A percentile compares a stretch with the other conserved stretches of the same genome.
These are phyloP conservation scores for Chamaecyparis obtusa DNA, from an alignment of 75 land plant genomes.

Conservation along the genomic window DNA sequence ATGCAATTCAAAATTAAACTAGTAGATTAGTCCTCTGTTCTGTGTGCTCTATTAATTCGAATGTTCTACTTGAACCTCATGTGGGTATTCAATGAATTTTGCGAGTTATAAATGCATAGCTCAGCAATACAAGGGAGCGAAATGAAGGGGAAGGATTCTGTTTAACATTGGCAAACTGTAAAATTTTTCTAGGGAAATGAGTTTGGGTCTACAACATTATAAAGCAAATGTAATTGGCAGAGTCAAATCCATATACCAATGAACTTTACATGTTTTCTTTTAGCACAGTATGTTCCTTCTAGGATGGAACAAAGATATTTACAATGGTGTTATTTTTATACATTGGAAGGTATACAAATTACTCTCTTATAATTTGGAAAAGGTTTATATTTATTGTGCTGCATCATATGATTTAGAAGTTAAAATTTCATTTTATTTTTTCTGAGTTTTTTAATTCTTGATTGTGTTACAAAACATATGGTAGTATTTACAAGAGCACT, in stretches of 20 bases:
- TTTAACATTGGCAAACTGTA: neutral
- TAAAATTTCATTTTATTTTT: neutral
- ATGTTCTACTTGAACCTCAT: neutral
- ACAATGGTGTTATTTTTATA: neutral
- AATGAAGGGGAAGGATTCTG: neutral
- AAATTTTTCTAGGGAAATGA: neutral
- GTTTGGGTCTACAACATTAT: neutral
- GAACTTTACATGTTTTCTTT: neutral
- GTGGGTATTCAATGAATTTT: neutral
- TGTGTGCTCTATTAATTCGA: neutral
- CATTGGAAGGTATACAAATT: neutral
- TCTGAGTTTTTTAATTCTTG: neutral
- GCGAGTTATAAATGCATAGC: neutral
- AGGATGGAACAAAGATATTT: neutral
- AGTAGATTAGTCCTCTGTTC: neutral
- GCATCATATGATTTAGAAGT: neutral
- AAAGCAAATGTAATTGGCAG: neutral
- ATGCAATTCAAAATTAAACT: neutral
- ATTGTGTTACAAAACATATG: neutral
- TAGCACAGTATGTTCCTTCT: neutral
- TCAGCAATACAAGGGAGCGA: neutral
- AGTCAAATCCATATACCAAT: neutral
- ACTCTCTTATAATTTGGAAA: neutral
- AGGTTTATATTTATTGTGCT: neutral
- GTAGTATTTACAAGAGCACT: neutral